Conservation (phyloP, 1,284 basidiomycete genomes). For the Leccinum griseonigrum region DNA sequence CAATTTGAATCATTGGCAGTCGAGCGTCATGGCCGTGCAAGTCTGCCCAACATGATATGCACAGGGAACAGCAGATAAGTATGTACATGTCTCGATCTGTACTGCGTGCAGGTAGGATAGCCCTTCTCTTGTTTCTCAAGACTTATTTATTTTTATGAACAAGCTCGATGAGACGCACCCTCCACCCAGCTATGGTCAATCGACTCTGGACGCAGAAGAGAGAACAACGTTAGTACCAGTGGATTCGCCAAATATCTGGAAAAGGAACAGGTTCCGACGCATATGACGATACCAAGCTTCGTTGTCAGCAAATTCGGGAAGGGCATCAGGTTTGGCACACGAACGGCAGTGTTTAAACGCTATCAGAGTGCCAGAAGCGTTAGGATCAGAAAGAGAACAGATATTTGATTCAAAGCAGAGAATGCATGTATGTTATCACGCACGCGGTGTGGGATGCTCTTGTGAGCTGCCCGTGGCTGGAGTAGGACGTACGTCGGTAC, state of each 20-base stretch:
- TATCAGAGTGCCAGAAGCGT: constrained; percentile 3
- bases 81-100: background rate
- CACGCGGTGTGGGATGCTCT: constrained; percentile 25
- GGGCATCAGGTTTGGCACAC: constrained; percentile 12
- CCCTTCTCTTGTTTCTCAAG: background rate
- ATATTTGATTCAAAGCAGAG: background rate
- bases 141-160: constrained; percentile 11
- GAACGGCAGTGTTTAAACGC: constrained; percentile 22
- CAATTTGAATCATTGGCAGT: too few species aligned
- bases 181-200: constrained; percentile 23
- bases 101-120: background rate
- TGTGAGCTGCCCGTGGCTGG: constrained; percentile 19
- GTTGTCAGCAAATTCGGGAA: constrained; percentile 24
- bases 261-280: constrained; percentile 3
- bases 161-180: constrained; percentile 29
- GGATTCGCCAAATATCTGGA: background rate
- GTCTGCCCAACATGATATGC: too few species aligned
- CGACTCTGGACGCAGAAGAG: constrained; percentile 11
- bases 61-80: background rate
- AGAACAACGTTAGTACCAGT: background rate
- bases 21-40: too few species aligned
- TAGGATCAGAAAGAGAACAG: background rate
- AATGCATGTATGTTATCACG: constrained; percentile 4
- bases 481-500: constrained; percentile 16
- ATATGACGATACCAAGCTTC: constrained; percentile 30